Evolutionary conservation across 1,139 yeast genomes (phyloP), one percentile per base, ranked within the genome.

Genomic region (Arxiozyma slooffiae): DNA sequence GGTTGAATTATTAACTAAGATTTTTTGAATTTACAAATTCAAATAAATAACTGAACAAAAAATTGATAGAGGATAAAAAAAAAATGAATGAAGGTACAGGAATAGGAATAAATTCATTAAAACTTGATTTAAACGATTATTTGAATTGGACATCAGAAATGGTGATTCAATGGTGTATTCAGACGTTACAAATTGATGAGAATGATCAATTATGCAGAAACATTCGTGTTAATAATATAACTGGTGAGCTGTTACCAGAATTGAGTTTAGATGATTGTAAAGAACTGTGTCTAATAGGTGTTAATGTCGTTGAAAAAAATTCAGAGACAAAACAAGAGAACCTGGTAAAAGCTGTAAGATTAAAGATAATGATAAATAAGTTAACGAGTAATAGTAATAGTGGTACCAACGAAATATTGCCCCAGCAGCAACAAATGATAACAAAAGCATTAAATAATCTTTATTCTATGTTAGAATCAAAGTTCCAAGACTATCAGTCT

Each of bases 161-260:
- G n/a, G 64, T 60, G 5, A 47, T 53, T 1, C 37, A 47, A 8
- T 62, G 65, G 65, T 60, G 61, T 47, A 21, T 41, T 1, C 37
- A 50, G 6, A 46, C 56, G 9, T 47, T 61, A 46, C 48, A 50
- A 3, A 38, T 61, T 9, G 49, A 46, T 7, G 53, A 48, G 4
- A 48, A 50, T 22, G 56, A 57, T 38, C 46, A 48, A 21, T 38
- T 61, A 18, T 50, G 52, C 16, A 37, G 42, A 8, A 57, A 54
- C 18, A 78, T 83, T 56, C 67, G 74, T n/a, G 71, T 71, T 2
- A 74, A 83, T 62, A 78, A 78, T 55, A 80, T 84, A 45, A 80
- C 78, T 17, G 90, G 90, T 1, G 72, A 79, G 18, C 67, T 81
- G 14, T 66, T 84, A 45, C 81, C 85, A 0, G 80, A 75, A 54